Conservation (phyloP, 805 yeast genomes). For the Saturnispora kantuleensis region DNA sequence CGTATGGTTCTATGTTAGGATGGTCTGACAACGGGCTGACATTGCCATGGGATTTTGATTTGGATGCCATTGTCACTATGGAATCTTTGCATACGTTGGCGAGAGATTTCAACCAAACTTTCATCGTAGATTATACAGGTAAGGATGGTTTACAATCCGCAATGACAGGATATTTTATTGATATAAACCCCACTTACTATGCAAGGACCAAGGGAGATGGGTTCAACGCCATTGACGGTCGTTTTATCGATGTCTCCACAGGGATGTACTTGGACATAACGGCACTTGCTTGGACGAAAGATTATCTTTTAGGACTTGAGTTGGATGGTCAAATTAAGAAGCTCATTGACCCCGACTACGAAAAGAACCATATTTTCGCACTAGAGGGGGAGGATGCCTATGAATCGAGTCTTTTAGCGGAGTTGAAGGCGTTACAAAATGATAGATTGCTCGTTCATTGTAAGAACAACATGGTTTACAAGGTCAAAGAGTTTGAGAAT, state of each 20-base stretch:
- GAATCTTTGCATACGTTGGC: conserved; percentile 35
- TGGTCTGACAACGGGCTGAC: conserved; percentile 52
- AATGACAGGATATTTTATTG: conserved; percentile 25
- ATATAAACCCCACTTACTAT: conserved; percentile 27
- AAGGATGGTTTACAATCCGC: conserved; percentile 18
- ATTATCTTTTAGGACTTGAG: conserved; percentile 8
- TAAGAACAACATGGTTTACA: conserved; percentile 47
- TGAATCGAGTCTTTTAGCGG: conserved; percentile 2
- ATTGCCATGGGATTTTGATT: conserved; percentile 54
- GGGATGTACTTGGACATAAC: conserved; percentile 39
- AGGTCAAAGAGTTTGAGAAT: conserved; percentile 40
- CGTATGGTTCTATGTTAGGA: conserved; percentile 54
- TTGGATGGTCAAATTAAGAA: conserved; percentile 6
- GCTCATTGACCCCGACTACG: conserved; percentile 14
- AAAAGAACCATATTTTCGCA: conserved; percentile 11
- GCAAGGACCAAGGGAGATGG: conserved; percentile 35
- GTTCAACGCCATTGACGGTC: conserved; percentile 43
- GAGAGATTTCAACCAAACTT: conserved; percentile 36
- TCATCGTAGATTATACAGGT: conserved; percentile 33
- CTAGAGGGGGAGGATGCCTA: conserved; percentile 40
- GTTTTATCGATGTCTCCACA: conserved; percentile 42
- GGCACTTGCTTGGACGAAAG: conserved; percentile 23
- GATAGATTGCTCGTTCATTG: conserved; percentile 21
- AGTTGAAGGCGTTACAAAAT: conserved; percentile 25
- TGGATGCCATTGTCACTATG: conserved; percentile 53